phyloP scores from a whole-genome alignment of 2,329 filamentous ascomycete species.

The Ophiostoma fasciatum region DNA sequence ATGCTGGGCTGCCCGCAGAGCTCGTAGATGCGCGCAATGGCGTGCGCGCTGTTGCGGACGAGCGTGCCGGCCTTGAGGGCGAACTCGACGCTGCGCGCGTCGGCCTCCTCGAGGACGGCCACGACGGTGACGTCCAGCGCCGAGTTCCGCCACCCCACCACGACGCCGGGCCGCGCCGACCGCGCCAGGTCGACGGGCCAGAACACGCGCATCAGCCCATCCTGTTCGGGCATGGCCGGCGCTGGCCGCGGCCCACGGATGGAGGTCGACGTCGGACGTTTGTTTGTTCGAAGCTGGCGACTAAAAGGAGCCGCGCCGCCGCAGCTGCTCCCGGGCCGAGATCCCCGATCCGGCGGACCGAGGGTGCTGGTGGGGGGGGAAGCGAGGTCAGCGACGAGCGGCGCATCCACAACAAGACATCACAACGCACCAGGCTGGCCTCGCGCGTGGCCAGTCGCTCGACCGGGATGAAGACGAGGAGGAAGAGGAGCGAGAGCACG shows the following conservation, averaged over 20 bases:
- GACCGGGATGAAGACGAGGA: conserved; percentile 70
- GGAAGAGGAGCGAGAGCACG: conserved; percentile 70
- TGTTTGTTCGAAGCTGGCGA: too few species aligned
- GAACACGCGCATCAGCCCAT: conserved; percentile 95
- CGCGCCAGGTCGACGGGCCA: conserved; percentile 79
- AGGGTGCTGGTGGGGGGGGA: conserved; percentile 55
- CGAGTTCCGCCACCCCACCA: conserved; percentile 94
- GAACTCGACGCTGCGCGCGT: conserved; percentile 74
- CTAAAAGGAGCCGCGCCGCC: conserved; percentile 92
- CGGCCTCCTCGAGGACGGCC: conserved; percentile 76
- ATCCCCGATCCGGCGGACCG: conserved; percentile 64
- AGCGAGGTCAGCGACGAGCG: too few species aligned
- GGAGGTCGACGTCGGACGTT: too few species aligned
- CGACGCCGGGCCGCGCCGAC: conserved; percentile 62
- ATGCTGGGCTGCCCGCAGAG: conserved; percentile 72
- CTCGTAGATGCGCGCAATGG: conserved; percentile 65
- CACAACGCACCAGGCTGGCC: conserved; percentile 59
- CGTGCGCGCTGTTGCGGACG: conserved; percentile 67
- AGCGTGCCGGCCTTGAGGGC: conserved; percentile 73
- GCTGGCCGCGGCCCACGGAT: conserved; percentile 1
- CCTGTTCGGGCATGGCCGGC: conserved; percentile 50
- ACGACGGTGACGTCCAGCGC: conserved; percentile 82
- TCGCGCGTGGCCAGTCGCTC: conserved; percentile 71
- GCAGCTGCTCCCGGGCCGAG: conserved; percentile 88
- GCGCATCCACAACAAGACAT: too few species aligned